Base-by-base conservation (phyloP, 768 basidiomycete genomes). In the Botryobasidium botryosum region DNA sequence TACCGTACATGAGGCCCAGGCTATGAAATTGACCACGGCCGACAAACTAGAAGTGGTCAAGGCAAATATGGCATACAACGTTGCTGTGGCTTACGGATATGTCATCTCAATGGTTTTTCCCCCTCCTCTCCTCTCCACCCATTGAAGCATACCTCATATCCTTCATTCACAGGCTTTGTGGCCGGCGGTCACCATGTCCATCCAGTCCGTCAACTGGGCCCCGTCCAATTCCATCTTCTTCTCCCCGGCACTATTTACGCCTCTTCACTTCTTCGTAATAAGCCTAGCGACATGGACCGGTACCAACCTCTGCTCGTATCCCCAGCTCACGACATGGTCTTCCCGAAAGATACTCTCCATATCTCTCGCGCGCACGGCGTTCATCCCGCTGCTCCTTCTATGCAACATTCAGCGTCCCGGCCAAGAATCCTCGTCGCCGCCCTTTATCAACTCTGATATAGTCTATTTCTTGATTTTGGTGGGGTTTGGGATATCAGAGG, bases 321-420 rank as follows among this genome's bases (percentile, higher is more conserved):
- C 79, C 4, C 56, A 57, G 5, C 59, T 88, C 18, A 59, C 76
- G 25, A 62, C 86, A 42, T 87, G 83, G 75, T 76, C 75, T 3
- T 70, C 72, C 4, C 68, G 64, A 21, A 69, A 68, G 15, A 55
- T 57, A 5, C 61, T 85, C 21, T 78, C 86, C 5, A 60, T 85
- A 18, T 77, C 86, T 13, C 57, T 81, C 33, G 59, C 72, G 3
- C 75, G 90, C 44, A 80, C 77, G 2, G 55, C 87, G 26, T 91
- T 92, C 62, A 72, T 94, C 39, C 86, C 86, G 24, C 55, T 90
- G 32, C 79, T 92, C 60, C 68, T 92, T n/a, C 66, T 79, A 61
- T 92, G 88, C 68, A 94, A 94, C 56, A 62, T 91, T 33, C n/a
- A n/a, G n/a, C n/a, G n/a, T n/a, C n/a, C n/a, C n/a, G n/a, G n/a